These are phyloP conservation scores for Fusarium sp. DNA, from an alignment of 2,329 filamentous ascomycete species.

Conservation along the genomic window DNA sequence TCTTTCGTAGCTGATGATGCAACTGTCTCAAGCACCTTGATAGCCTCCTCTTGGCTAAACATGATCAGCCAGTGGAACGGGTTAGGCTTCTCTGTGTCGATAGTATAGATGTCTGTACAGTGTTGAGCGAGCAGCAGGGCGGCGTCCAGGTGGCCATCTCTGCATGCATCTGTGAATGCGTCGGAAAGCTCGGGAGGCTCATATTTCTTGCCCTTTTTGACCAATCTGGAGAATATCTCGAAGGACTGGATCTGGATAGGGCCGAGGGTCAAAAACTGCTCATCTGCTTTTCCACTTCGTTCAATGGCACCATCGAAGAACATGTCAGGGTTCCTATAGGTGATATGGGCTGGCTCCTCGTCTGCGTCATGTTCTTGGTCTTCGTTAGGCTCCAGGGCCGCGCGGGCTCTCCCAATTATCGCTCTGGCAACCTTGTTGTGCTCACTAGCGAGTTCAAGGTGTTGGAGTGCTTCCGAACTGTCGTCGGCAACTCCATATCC, in stretches of 20 bases:
- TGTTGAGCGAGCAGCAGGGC: neutral
- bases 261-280: neutral
- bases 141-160: neutral
- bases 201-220: neutral
- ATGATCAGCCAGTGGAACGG: constrained; percentile 6
- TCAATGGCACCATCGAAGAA: neutral
- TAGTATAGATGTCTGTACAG: neutral
- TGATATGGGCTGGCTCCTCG: neutral
- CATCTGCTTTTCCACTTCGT: neutral
- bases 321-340: neutral
- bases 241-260: constrained; percentile 1
- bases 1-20: neutral
- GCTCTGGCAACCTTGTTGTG: constrained; percentile 4
- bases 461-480: neutral
- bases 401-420: neutral
- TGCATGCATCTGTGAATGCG: neutral
- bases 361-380: neutral
- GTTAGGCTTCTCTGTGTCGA: neutral
- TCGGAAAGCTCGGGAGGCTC: neutral
- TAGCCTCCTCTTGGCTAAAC: neutral
- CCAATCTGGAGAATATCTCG: neutral
- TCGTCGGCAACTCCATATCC: constrained; percentile 12
- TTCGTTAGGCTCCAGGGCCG: neutral
- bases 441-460: neutral
- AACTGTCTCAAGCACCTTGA: neutral